Evolutionary conservation across 768 basidiomycete genomes (phyloP), one percentile per base, ranked within the genome.

Genomic region (Russula compacta): DNA sequence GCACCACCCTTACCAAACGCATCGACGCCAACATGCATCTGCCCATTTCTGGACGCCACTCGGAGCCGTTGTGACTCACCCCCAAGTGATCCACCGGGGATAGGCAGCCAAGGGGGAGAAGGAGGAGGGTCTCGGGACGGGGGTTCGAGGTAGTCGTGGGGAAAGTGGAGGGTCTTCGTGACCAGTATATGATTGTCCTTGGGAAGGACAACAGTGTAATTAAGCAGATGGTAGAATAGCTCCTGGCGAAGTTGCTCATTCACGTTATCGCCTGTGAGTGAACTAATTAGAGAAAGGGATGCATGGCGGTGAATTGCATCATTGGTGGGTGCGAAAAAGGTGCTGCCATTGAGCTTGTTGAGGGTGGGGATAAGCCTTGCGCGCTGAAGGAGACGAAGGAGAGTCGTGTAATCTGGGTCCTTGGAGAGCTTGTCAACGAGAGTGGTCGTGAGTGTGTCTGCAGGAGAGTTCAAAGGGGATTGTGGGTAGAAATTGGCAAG

Each of bases 251-350:
- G 81, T 60, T 82, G 76, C 68, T 89, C 85, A 59, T 92, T 82
- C 35, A 94, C 76, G 71, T 98, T 98, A 73, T 95, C 94, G 24
- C 78, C 78, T 40, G 82, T 68, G 49, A 71, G 67, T 77, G 71
- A 29, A 82, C 65, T 40, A 72, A 71, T 51, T 46, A 58, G 40
- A 66, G 63, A 76, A 76, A 78, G 12, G 76, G 61, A 17, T 62
- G 70, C 64, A 64, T 84, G 77, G 32, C 77, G 79, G 64, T 81
- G 73, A 66, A 95, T 83, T 38, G 97, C 97, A 60, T 92, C 85
- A 74, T 99, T 95, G 19, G 92, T 97, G 1, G 97, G 97, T 1
- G 97, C 97, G 69, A 98, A 98, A 50, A 99, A 72, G 32, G 97
- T 97, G 70, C 81, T 81, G 43, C 78, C 83, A 60, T 89, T 85